Base-by-base conservation (phyloP, 352 stramenopile genomes). In the Pythium phragmitis region DNA sequence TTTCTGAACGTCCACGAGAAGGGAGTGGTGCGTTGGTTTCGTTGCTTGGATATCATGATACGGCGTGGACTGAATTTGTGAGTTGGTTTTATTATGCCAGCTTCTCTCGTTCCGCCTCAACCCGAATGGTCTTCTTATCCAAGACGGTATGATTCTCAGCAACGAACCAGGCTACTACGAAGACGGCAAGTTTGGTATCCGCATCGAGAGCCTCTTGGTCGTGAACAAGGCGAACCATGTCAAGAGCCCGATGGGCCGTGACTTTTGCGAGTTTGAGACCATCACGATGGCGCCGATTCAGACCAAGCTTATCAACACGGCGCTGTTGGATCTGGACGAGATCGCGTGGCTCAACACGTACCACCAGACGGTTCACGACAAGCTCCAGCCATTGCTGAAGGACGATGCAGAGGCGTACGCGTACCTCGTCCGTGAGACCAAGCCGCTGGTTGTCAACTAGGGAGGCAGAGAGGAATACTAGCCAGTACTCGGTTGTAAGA, bases 91-190 rank as follows among this genome's bases (percentile, higher is more conserved):
- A 45, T 57, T 41, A 16, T 14, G 67, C 6, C 60, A 92, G 81
- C 65, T 94, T 19, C 63, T 93, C 62, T 96, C 85, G n/a, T 94
- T 94, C 73, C 84, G 82, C 14, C 67, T 94, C 37, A 94, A 92
- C 68, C 79, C 80, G 65, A 92, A 87, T 50, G 82, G 83, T 0
- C 33, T 94, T 43, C 79, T 92, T 30, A 94, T 95, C 51, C 85
- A 88, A 51, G 79, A 94, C 41, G 96, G 97, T 21, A 99, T 99
- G 98, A 92, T 99, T 41, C 82, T 99, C 37, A 98, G 89, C 59
- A 99, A 99, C 71, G 98, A 96, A 68, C 98, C 98, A 39, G 98
- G 98, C 4, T 99, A 99, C 74, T 99, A 99, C 68, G 92, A 98
- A 66, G 85, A 97, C 65, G 97, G 96, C 42, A 87, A 96, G 46